A percentile compares a stretch with the other conserved stretches of the same genome.
phyloP scores from a whole-genome alignment of 2,329 filamentous ascomycete genomes.

The Tolypocladium inflatum region DNA sequence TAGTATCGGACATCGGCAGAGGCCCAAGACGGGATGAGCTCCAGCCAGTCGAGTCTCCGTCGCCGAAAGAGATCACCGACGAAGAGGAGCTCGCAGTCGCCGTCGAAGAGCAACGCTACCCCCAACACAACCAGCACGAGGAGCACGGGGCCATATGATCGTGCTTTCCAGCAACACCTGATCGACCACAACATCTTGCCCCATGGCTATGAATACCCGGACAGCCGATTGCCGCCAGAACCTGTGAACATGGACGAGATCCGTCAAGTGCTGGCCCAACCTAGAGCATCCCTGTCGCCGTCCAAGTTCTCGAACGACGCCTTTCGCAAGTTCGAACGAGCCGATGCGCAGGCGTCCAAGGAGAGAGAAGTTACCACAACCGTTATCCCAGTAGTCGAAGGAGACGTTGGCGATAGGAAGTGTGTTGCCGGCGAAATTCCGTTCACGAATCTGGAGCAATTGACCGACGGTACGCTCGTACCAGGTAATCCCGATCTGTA shows the following conservation, averaged over 20 bases:
- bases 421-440: slow-evolving; percentile 18
- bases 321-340: slow-evolving; percentile 18
- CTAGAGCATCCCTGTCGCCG: slow-evolving; percentile 22
- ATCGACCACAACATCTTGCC: slow-evolving; percentile 9
- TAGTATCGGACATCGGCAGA: not conserved
- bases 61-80: not conserved
- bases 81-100: not conserved
- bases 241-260: slow-evolving; percentile 13
- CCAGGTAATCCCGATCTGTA: slow-evolving; percentile 23
- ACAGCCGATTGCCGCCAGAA: slow-evolving; percentile 4
- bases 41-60: not conserved
- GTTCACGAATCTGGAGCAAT: slow-evolving; percentile 24
- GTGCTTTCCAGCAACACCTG: slow-evolving; percentile 10
- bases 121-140: slow-evolving; percentile 5
- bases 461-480: slow-evolving; percentile 24
- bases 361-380: slow-evolving; percentile 19
- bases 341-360: slow-evolving; percentile 18
- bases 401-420: slow-evolving; percentile 11
- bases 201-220: slow-evolving; percentile 7
- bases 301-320: slow-evolving; percentile 21
- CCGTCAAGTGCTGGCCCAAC: slow-evolving; percentile 1
- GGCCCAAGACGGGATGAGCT: not conserved
- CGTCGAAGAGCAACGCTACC: not conserved
- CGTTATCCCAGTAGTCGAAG: slow-evolving; percentile 23
- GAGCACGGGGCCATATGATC: slow-evolving; percentile 11